Conservation (phyloP, 2,329 filamentous ascomycete species). For the Aaosphaeria pasadenensis region DNA sequence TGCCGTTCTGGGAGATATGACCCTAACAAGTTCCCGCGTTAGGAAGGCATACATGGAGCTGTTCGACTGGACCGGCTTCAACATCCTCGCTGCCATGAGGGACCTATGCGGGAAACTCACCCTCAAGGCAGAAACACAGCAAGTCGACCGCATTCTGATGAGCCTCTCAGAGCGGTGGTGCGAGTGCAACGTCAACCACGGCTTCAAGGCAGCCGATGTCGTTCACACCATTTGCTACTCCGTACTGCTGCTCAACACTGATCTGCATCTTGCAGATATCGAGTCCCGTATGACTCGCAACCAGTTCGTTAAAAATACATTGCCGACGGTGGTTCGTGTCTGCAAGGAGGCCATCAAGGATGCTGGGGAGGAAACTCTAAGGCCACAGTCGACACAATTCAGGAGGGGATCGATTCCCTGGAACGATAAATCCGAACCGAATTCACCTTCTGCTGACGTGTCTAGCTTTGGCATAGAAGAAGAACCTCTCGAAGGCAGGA, state of each 20-base stretch:
- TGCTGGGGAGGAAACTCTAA: conserved; percentile 28
- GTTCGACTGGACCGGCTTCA: conserved; percentile 80
- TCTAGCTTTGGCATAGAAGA: conserved; percentile 27
- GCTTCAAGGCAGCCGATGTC: conserved; percentile 84
- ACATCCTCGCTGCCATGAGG: conserved; percentile 74
- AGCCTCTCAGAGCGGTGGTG: conserved; percentile 90
- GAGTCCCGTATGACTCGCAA: conserved; percentile 93
- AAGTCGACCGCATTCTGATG: conserved; percentile 91
- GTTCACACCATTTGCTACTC: conserved; percentile 98
- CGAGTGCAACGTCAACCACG: conserved; percentile 85
- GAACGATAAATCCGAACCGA: conserved; percentile 34
- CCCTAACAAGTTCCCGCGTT: conserved; percentile 51
- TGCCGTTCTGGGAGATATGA: conserved; percentile 78
- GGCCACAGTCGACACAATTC: conserved; percentile 32
- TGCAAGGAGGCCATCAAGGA: conserved; percentile 63
- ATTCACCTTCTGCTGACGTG: conserved; percentile 26
- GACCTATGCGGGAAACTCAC: conserved; percentile 78
- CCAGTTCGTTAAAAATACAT: conserved; percentile 95
- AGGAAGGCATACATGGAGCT: conserved; percentile 84
- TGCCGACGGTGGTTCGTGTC: conserved; percentile 80
- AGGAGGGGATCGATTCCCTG: conserved; percentile 34
- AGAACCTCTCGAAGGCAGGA: conserved; percentile 35
- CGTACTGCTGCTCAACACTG: conserved; percentile 90
- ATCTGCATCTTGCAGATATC: conserved; percentile 92
- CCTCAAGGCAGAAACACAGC: conserved; percentile 89